These are phyloP conservation scores for Pichia terricola DNA, from an alignment of 1,139 yeast genomes.

Conservation along the genomic window DNA sequence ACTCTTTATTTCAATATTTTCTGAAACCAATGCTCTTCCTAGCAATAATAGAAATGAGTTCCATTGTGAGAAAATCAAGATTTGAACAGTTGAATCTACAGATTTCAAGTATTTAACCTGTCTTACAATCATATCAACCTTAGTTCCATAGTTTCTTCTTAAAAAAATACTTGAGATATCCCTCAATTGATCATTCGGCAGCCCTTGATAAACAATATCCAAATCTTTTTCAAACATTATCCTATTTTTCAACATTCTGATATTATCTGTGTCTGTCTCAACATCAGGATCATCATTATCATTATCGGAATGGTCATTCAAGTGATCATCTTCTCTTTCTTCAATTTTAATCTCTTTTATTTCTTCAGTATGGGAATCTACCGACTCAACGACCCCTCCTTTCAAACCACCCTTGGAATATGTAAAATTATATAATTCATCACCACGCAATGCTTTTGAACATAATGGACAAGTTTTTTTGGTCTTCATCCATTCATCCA, in stretches of 20 bases:
- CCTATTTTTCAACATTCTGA: conserved; percentile 12
- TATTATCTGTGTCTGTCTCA: conserved; percentile 4
- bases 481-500: conserved; percentile 54
- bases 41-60: conserved; percentile 59
- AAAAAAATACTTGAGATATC: conserved; percentile 37
- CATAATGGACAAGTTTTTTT: conserved; percentile 70
- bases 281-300: conserved; percentile 5
- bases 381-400: conserved; percentile 34
- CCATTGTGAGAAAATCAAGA: conserved; percentile 86
- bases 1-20: conserved; percentile 18
- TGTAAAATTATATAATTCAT: conserved; percentile 52
- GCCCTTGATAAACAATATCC: conserved; percentile 39
- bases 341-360: background rate
- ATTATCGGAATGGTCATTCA: conserved; percentile 1
- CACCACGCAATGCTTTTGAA: conserved; percentile 36
- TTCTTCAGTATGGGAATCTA: conserved; percentile 5
- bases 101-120: conserved; percentile 56
- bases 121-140: conserved; percentile 72
- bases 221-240: conserved; percentile 24
- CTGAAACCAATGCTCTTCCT: conserved; percentile 54
- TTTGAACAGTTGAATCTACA: conserved; percentile 58
- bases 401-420: conserved; percentile 35
- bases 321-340: background rate
- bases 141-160: conserved; percentile 53
- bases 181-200: conserved; percentile 32